A percentile compares a stretch with the other conserved stretches of the same genome.
Evolutionary conservation across 164 flowering plant species (phyloP).

Genomic region (Annona squamosa): DNA sequence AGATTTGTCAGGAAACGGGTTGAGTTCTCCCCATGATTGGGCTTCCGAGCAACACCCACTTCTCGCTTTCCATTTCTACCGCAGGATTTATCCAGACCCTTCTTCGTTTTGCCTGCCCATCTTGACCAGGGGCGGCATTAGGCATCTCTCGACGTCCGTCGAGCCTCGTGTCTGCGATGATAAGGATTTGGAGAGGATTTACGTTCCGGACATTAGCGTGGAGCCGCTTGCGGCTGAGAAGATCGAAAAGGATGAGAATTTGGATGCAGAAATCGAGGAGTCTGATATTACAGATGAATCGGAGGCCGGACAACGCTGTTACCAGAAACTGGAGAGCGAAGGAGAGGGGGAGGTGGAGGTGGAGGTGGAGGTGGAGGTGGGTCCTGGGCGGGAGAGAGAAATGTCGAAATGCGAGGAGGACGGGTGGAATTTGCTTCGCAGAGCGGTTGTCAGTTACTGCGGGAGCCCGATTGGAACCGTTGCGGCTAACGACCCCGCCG

Average conservation of each 20-base stretch:
- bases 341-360: constrained; percentile 41
- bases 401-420: constrained; percentile 57
- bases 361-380: constrained; percentile 6
- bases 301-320: constrained; percentile 8
- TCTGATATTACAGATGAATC: neutral
- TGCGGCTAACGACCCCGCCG: constrained; percentile 80
- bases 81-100: constrained; percentile 22
- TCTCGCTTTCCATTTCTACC: constrained; percentile 14
- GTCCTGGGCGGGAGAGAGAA: constrained; percentile 24
- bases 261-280: constrained; percentile 18
- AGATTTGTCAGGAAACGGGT: neutral
- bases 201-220: constrained; percentile 48
- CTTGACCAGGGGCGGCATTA: constrained; percentile 25
- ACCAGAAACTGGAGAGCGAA: constrained; percentile 37
- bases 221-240: constrained; percentile 53
- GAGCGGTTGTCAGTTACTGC: constrained; percentile 67
- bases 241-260: constrained; percentile 13
- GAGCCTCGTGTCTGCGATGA: constrained; percentile 45
- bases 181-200: constrained; percentile 53
- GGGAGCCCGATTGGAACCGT: constrained; percentile 85
- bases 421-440: constrained; percentile 71
- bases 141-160: constrained; percentile 52
- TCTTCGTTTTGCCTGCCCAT: constrained; percentile 26
- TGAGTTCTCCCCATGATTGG: neutral
- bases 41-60: neutral